Base-by-base conservation (phyloP, 225 moss, liverwort and hornwort species). In the Straminergon stramineum region DNA sequence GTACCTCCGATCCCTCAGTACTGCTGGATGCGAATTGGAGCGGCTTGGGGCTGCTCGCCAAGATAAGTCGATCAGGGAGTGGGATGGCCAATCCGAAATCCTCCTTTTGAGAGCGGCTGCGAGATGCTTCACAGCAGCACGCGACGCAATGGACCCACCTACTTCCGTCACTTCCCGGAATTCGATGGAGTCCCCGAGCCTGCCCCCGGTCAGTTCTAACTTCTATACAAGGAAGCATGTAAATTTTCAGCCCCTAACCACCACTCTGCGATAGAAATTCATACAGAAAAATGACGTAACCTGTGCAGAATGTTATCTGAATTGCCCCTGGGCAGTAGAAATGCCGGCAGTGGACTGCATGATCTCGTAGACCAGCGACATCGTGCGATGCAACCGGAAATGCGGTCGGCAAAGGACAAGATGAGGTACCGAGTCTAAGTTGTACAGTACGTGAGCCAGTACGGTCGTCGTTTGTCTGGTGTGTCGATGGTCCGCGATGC, bases 31-130 rank as follows among this genome's bases (percentile, higher is more conserved):
- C 62, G 73, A 74, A 51, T 34, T 16, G 55, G 23, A 65, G 41
- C 48, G 26, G 13, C 63, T 62, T 27, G n/a, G 77, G 51, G 28
- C 64, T 52, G 75, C 39, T 65, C 39, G 80, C 67, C 41, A 87
- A 74, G 82, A 60, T 73, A 88, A 73, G 83, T 88, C 52, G 82
- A 83, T 83, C 51, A 60, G 19, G 45, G 60, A 60, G 62, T 88
- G 83, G 41, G 75, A 17, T 13, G 76, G 48, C 57, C 63, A 86
- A 43, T 90, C 79, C 57, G 66, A 88, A 41, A 62, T 27, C 48
- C 57, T 75, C 81, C 61, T 87, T 92, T 89, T 84, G 51, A 87
- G 67, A 75, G 90, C 86, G 90, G 89, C 90, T 91, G 86, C 87
- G 75, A 91, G 89, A 89, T 89, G 92, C 92, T 84, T 84, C 90